Percentiles rank a stretch among this genome's conserved stretches.
Evolutionary conservation across 495 filamentous ascomycete genomes (phyloP).

Genomic region (Elasticomyces elasticus): DNA sequence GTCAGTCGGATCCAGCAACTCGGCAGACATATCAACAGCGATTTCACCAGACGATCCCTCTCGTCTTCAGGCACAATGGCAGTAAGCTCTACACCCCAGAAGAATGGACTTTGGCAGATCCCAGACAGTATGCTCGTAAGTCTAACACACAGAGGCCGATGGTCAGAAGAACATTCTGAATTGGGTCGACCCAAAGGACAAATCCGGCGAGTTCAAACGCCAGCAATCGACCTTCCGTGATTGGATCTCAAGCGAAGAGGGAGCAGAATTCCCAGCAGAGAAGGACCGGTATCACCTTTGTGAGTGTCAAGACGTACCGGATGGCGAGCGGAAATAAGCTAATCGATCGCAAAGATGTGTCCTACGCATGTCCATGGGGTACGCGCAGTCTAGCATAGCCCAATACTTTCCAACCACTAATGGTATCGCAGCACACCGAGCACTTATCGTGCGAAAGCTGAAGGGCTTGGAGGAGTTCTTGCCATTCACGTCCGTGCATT

Average conservation of each 20-base stretch:
- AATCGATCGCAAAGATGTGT: constrained; percentile 40
- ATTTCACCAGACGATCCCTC: not conserved
- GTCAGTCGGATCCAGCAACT: not conserved
- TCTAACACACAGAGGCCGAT: constrained; percentile 6
- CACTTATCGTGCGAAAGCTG: constrained; percentile 55
- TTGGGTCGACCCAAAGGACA: constrained; percentile 67
- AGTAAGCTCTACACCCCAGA: constrained; percentile 5
- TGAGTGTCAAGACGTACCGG: not conserved
- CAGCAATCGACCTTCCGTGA: constrained; percentile 37
- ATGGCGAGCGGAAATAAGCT: not conserved
- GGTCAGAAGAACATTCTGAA: constrained; percentile 51
- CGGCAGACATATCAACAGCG: not conserved
- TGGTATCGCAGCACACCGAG: constrained; percentile 45
- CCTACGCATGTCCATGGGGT: constrained; percentile 67
- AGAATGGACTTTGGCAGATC: not conserved
- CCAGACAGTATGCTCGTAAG: not conserved
- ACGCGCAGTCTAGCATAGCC: not conserved
- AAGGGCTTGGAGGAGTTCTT: constrained; percentile 61
- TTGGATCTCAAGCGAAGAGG: constrained; percentile 41
- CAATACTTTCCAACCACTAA: not conserved
- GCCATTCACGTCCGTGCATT: constrained; percentile 56
- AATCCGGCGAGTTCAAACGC: constrained; percentile 79
- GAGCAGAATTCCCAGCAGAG: constrained; percentile 55
- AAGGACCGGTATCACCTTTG: constrained; percentile 59
- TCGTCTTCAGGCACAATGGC: constrained; percentile 1